A percentile compares a stretch with the other conserved stretches of the same genome.
phyloP scores from a whole-genome alignment of 2,329 filamentous ascomycete species.

The Trichoderma lentiforme region DNA sequence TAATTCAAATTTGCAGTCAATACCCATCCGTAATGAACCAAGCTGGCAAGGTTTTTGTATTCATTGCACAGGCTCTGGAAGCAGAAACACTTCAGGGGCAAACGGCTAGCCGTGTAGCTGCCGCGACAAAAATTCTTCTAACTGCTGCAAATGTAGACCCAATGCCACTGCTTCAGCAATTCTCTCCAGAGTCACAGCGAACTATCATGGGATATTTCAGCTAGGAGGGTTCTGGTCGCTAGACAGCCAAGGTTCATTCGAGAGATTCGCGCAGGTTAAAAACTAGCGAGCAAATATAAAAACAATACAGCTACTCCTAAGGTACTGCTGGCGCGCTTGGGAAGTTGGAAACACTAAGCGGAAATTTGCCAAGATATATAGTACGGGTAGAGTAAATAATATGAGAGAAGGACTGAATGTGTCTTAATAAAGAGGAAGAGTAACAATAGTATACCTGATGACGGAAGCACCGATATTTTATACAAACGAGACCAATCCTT shows the following conservation, averaged over 20 bases:
- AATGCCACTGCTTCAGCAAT: conserved; percentile 68
- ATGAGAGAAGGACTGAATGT: not conserved
- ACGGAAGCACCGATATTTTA: not conserved
- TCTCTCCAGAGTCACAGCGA: conserved; percentile 77
- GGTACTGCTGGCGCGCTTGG: not conserved
- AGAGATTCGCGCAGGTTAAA: not conserved
- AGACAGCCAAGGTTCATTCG: not conserved
- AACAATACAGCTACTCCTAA: not conserved
- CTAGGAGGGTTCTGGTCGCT: conserved; percentile 39
- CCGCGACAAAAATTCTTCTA: conserved; percentile 74
- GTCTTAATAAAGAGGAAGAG: not conserved
- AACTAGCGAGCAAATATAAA: conserved; percentile 2
- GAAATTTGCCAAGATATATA: not conserved
- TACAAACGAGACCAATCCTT: not conserved
- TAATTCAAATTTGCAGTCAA: conserved; percentile 57
- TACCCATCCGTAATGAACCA: conserved; percentile 77
- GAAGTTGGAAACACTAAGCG: not conserved
- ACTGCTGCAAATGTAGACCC: conserved; percentile 71
- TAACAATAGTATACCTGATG: not conserved
- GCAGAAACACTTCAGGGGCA: conserved; percentile 85
- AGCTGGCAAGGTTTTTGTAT: conserved; percentile 77
- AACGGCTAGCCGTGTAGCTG: conserved; percentile 72
- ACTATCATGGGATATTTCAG: conserved; percentile 76
- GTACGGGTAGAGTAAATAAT: conserved; percentile 3
- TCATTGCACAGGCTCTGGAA: conserved; percentile 84